These are phyloP conservation scores for Atkinsonella texensis DNA, from an alignment of 2,329 filamentous ascomycete species.

Conservation along the genomic window DNA sequence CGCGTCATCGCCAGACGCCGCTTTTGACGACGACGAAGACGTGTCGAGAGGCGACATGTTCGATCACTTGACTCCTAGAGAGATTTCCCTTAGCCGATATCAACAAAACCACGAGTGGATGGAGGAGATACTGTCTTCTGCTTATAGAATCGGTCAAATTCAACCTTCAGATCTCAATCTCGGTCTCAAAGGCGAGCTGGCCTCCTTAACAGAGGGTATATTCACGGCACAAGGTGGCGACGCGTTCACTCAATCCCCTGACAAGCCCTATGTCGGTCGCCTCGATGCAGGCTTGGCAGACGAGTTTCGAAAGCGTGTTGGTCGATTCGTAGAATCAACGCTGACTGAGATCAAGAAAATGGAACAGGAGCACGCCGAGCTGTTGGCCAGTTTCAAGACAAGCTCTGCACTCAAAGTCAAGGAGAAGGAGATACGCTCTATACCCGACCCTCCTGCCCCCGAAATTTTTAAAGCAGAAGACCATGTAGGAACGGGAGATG, in stretches of 20 bases:
- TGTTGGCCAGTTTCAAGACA: conserved; percentile 62
- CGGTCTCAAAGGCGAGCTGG: conserved; percentile 72
- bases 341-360: conserved; percentile 75
- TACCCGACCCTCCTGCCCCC: conserved; percentile 45
- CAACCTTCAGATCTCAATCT: conserved; percentile 77
- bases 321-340: conserved; percentile 58
- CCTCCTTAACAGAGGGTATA: conserved; percentile 70
- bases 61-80: conserved; percentile 77
- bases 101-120: conserved; percentile 98
- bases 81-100: conserved; percentile 79
- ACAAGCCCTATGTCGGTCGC: conserved; percentile 48
- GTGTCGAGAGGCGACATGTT: conserved; percentile 78
- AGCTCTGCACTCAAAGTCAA: conserved; percentile 59
- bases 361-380: conserved; percentile 64
- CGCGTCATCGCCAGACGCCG: conserved; percentile 27
- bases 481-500: conserved; percentile 36
- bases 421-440: conserved; percentile 62
- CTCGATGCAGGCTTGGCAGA: conserved; percentile 67
- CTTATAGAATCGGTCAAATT: conserved; percentile 76
- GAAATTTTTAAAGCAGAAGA: conserved; percentile 56
- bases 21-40: conserved; percentile 81
- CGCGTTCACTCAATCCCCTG: conserved; percentile 30
- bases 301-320: conserved; percentile 70
- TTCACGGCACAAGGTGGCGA: conserved; percentile 55
- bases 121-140: conserved; percentile 90